Base-by-base conservation (phyloP, 768 basidiomycete genomes). In the Russula emetica region DNA sequence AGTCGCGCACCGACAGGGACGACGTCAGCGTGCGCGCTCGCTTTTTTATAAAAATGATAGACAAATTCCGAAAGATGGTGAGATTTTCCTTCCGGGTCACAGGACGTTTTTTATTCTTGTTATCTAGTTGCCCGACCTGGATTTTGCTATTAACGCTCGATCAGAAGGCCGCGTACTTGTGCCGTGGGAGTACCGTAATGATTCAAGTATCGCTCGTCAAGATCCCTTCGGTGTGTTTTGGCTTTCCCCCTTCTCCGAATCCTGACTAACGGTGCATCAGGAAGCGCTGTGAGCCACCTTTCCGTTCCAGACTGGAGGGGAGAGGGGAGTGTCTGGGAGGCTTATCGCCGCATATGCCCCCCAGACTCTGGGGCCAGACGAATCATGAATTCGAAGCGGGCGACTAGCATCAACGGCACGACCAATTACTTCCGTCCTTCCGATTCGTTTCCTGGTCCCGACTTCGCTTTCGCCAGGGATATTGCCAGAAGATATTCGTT, bases 101-200 rank as follows among this genome's bases (percentile, higher is more conserved):
- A 20, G 62, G 47, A 34, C 61, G 58, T 44, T 52, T 44, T 59
- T 32, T 61, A 55, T 63, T 16, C 36, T 18, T 55, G 42, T 24
- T 61, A 70, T 26, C 42, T 51, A 94, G 86, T 81, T 98, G 5
- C 95, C 96, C 14, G 86, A 98, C 77, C 87, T 99, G 87, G 90
- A 97, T 70, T 86, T 99, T 67, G 85, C 97, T 0, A 85, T 99
- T 76, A 98, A 98, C 70, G 85, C 90, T 26, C 90, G 88, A 76
- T 90, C 94, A 0, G 97, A 98, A 76, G 92, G 96, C 13, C 87
- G 97, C 18, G 85, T 99, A 9, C 79, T 99, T 16, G 87, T 96
- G 5, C 90, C 94, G 47, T 97, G 94, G 94, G 94, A 96, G 72
- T 85, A 91, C 69, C 79, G 79, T n/a, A 72, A 76, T 44, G 86